phyloP scores from a whole-genome alignment of 345 rosid genomes.

The Citrus maxima region DNA sequence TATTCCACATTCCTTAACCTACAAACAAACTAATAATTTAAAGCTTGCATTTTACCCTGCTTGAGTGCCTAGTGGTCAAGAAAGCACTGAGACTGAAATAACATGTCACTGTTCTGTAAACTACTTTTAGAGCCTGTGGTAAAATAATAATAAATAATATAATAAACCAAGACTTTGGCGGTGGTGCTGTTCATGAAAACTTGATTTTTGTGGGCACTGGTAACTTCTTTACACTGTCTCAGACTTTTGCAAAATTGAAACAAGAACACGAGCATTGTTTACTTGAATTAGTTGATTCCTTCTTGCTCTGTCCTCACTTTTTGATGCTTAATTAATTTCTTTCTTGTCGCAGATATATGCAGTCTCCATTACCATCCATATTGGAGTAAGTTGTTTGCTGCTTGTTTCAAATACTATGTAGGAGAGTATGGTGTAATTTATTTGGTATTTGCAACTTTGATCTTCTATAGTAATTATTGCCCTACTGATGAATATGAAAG shows the following conservation, averaged over 20 bases:
- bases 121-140: background rate
- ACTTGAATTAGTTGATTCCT: background rate
- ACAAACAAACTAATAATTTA: too few relatives aligned
- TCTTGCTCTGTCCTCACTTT: background rate
- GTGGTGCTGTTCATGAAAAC: background rate
- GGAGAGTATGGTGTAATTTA: too few relatives aligned
- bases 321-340: background rate
- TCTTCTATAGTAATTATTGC: background rate
- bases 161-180: too few relatives aligned
- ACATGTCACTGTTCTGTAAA: background rate
- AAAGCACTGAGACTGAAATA: background rate
- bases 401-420: too few relatives aligned
- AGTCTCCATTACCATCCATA: constrained; percentile 82
- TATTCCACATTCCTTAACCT: too few relatives aligned
- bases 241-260: background rate
- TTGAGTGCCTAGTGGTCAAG: background rate
- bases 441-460: too few relatives aligned
- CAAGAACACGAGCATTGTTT: background rate
- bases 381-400: constrained; percentile 44
- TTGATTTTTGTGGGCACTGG: background rate
- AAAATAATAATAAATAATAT: background rate
- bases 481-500: background rate
- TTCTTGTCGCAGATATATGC: constrained; percentile 64
- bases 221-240: background rate
- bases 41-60: background rate